Base-by-base conservation (phyloP, 257 asterid species). In the Parsonsia alboflavescens region DNA sequence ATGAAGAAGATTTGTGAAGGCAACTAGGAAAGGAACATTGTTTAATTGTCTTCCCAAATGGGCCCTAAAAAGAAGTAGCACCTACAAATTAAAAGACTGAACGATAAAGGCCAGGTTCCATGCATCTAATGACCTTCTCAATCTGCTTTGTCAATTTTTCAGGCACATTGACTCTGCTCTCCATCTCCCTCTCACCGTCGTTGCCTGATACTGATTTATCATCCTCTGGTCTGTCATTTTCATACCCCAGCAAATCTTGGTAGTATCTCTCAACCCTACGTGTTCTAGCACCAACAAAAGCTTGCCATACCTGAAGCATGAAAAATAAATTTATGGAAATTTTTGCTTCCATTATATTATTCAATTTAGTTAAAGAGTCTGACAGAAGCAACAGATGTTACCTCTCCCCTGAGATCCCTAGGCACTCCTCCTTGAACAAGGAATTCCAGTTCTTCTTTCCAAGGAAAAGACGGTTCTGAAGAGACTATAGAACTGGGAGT, bases 41-140 rank as follows among this genome's bases (percentile, higher is more conserved):
- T 82, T 75, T 85, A 85, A 80, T 77, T 85, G 75, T 87, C 90
- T 83, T 85, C 86, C 87, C 78, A 79, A 80, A 78, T 88, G 84
- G 85, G 80, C 89, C 94, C 97, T 83, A 89, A 79, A 86, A 93
- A 90, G 96, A 91, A 86, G 97, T 89, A 89, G 94, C 96, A 91
- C 96, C 96, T 90, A 93, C 93, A 52, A 91, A 93, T 93, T 83
- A 83, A 89, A 88, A 87, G 88, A 86, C 79, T 87, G 89, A 89
- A 90, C 86, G 90, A 85, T 87, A 90, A 92, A 90, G 88, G 86
- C 96, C 96, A 89, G 91, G 93, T 85, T 75, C 96, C 98, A 89
- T 91, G 98, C 98, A 91, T 90, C 97, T 85, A 91, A 91, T 72
- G 97, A 93, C 98, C 98, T 93, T 93, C 98, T 93, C 98, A 91